phyloP scores from a whole-genome alignment of 306 rosid species.

The Castanospermum australe region DNA sequence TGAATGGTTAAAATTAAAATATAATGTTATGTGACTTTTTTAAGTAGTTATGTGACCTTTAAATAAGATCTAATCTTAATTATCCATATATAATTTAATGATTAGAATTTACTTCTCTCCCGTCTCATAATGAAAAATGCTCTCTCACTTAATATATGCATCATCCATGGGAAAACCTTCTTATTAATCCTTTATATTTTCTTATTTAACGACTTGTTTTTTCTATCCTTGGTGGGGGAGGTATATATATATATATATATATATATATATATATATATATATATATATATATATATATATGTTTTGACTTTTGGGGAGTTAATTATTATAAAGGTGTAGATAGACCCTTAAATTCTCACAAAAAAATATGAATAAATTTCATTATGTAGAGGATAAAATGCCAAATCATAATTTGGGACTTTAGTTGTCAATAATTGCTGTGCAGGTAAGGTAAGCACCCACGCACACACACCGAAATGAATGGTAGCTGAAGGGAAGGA shows the following conservation, averaged over 20 bases:
- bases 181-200: neutral
- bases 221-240: conserved; percentile 1
- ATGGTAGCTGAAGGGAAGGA: conserved; percentile 21
- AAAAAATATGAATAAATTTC: neutral
- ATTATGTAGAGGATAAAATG: neutral
- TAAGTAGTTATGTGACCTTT: too few relatives aligned
- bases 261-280: too few relatives aligned
- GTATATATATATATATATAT: neutral
- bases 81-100: too few relatives aligned
- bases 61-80: too few relatives aligned
- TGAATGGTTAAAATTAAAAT: too few relatives aligned
- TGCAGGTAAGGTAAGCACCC: neutral
- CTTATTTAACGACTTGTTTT: neutral
- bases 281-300: too few relatives aligned
- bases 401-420: conserved; percentile 5
- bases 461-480: conserved; percentile 25
- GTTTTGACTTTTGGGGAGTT: conserved; percentile 24
- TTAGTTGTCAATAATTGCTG: conserved; percentile 16
- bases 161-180: neutral
- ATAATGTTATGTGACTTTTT: too few relatives aligned
- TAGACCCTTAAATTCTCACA: neutral
- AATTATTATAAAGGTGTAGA: conserved; percentile 1
- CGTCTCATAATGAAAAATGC: too few relatives aligned
- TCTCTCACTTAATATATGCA: too few relatives aligned
- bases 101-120: too few relatives aligned